Percentiles rank a stretch among this genome's conserved stretches.
phyloP scores from a whole-genome alignment of 345 rosid genomes.

The Noccaea bulbosa region DNA sequence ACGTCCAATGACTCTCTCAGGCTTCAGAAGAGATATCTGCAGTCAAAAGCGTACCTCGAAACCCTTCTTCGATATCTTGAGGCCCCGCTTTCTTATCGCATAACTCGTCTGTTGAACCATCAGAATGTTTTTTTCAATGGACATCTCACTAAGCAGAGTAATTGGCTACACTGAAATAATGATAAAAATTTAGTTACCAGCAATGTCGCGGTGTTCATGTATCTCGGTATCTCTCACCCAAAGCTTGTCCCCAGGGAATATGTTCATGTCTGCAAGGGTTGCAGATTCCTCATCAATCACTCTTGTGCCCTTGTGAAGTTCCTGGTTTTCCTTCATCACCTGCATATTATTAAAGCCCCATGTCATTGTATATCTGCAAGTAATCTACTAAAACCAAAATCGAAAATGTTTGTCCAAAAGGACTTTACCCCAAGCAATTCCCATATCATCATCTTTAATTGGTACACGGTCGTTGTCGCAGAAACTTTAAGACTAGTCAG shows the following conservation, averaged over 20 bases:
- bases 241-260: conserved; percentile 92
- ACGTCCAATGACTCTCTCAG: conserved; percentile 30
- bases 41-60: conserved; percentile 86
- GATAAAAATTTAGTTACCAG: conserved; percentile 58
- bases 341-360: conserved; percentile 41
- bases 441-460: conserved; percentile 99
- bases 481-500: conserved; percentile 81
- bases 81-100: conserved; percentile 63
- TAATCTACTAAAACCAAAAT: conserved; percentile 21
- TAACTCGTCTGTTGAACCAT: conserved; percentile 73
- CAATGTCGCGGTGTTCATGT: conserved; percentile 94
- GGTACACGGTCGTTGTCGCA: conserved; percentile 84
- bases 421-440: conserved; percentile 93
- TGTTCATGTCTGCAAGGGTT: conserved; percentile 94
- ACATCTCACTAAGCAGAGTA: conserved; percentile 4
- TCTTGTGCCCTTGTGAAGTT: conserved; percentile 83
- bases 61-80: conserved; percentile 76
- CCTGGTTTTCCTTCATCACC: conserved; percentile 97
- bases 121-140: conserved; percentile 3
- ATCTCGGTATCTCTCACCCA: conserved; percentile 98
- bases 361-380: conserved; percentile 9
- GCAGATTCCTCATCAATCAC: conserved; percentile 81
- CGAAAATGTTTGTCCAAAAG: background rate
- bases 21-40: conserved; percentile 72
- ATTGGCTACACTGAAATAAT: background rate